These are phyloP conservation scores for Forsythia suspensa DNA, from an alignment of 257 asterid genomes.

Conservation along the genomic window DNA sequence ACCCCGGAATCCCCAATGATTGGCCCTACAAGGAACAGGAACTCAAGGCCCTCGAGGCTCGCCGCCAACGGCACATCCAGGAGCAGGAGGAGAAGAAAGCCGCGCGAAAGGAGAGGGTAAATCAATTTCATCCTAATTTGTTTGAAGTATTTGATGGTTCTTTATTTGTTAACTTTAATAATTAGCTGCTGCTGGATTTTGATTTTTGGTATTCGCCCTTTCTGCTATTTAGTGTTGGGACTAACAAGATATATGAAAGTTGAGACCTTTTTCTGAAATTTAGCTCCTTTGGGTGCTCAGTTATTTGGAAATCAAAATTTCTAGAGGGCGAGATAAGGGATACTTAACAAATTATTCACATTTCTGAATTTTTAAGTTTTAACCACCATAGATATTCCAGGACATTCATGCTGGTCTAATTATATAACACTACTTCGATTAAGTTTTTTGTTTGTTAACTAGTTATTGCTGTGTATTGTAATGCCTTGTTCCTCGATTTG, in stretches of 20 bases:
- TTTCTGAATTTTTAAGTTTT: too few relatives aligned
- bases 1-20: conserved; percentile 91
- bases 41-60: conserved; percentile 78
- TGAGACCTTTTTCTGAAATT: neutral
- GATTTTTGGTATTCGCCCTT: neutral
- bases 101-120: conserved; percentile 89
- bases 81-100: conserved; percentile 85
- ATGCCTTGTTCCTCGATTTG: too few relatives aligned
- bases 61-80: conserved; percentile 72
- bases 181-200: neutral
- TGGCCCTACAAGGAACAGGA: conserved; percentile 96
- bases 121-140: neutral
- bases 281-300: neutral
- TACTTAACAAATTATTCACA: too few relatives aligned
- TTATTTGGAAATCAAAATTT: too few relatives aligned
- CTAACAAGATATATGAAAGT: neutral
- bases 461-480: too few relatives aligned
- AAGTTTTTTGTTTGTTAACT: too few relatives aligned
- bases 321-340: too few relatives aligned
- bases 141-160: neutral
- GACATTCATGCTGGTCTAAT: too few relatives aligned
- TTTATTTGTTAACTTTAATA: neutral
- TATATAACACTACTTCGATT: too few relatives aligned
- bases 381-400: too few relatives aligned
- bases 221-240: neutral